A percentile compares a stretch with the other conserved stretches of the same genome.
phyloP scores from a whole-genome alignment of 345 rosid species.

The Populus nigra region DNA sequence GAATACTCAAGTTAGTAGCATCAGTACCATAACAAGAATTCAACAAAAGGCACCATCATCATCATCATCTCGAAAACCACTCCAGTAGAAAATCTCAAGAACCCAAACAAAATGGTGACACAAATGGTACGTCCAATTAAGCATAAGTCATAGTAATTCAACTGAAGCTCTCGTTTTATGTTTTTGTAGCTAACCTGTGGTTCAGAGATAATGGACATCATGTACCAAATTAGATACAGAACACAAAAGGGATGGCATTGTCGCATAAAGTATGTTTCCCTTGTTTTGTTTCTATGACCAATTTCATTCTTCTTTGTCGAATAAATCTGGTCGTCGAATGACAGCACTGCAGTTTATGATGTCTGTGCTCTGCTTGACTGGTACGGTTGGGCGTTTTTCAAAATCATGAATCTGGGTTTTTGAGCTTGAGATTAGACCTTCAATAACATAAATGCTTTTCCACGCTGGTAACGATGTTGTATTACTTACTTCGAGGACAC shows the following conservation, averaged over 20 bases:
- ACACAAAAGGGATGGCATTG: too few species aligned
- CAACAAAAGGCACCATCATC: conserved; percentile 1
- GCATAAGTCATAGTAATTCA: too few species aligned
- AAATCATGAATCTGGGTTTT: background rate
- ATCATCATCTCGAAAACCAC: conserved; percentile 12
- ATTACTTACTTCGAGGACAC: background rate
- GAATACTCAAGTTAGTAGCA: conserved; percentile 44
- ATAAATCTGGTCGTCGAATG: too few species aligned
- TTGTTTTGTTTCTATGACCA: too few species aligned
- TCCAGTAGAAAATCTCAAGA: conserved; percentile 37
- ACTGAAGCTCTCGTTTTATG: too few species aligned
- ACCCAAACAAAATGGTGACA: conserved; percentile 37
- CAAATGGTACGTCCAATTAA: conserved; percentile 19
- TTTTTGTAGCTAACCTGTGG: background rate
- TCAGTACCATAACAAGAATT: conserved; percentile 8
- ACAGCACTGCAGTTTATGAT: too few species aligned
- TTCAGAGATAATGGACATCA: background rate
- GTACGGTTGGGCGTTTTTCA: background rate
- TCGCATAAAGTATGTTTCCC: too few species aligned
- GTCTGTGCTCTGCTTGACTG: too few species aligned
- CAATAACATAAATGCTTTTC: background rate
- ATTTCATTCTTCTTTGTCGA: too few species aligned
- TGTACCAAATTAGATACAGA: too few species aligned
- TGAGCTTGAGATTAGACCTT: background rate
- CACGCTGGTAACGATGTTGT: background rate